phyloP scores from a whole-genome alignment of 2,329 filamentous ascomycete species.

The Aspergillus sp. region DNA sequence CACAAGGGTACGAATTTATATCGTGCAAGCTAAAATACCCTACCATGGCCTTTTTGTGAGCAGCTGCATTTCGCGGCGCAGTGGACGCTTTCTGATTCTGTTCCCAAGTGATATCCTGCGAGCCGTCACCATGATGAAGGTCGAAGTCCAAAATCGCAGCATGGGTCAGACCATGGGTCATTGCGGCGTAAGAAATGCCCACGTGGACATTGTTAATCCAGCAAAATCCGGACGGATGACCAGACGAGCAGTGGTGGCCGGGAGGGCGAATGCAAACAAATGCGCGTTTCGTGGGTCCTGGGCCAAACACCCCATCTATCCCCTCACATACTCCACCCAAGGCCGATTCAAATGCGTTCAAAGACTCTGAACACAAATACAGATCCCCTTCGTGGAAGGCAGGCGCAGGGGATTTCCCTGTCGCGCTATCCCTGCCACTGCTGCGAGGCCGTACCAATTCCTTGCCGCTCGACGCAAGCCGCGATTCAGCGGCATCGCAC shows the following conservation, averaged over 20 bases:
- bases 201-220: constrained; percentile 99
- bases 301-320: constrained; percentile 77
- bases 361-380: constrained; percentile 83
- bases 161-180: constrained; percentile 83
- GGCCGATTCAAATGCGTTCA: constrained; percentile 85
- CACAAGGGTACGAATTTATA: constrained; percentile 97
- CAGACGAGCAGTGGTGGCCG: constrained; percentile 90
- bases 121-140: constrained; percentile 91
- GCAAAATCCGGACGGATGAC: constrained; percentile 91
- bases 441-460: constrained; percentile 67
- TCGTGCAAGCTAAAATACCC: constrained; percentile 97
- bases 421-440: constrained; percentile 38
- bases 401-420: constrained; percentile 35
- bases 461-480: constrained; percentile 72
- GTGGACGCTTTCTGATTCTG: constrained; percentile 71
- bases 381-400: constrained; percentile 85
- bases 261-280: constrained; percentile 93
- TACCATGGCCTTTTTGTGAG: constrained; percentile 80
- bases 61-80: constrained; percentile 67
- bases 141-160: constrained; percentile 93
- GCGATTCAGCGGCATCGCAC: constrained; percentile 77
- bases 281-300: constrained; percentile 66
- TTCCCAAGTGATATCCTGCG: constrained; percentile 88
- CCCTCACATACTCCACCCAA: constrained; percentile 92
- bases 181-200: constrained; percentile 85